These are phyloP conservation scores for Solanum pimpinellifolium DNA, from an alignment of 257 asterid genomes.

Conservation along the genomic window DNA sequence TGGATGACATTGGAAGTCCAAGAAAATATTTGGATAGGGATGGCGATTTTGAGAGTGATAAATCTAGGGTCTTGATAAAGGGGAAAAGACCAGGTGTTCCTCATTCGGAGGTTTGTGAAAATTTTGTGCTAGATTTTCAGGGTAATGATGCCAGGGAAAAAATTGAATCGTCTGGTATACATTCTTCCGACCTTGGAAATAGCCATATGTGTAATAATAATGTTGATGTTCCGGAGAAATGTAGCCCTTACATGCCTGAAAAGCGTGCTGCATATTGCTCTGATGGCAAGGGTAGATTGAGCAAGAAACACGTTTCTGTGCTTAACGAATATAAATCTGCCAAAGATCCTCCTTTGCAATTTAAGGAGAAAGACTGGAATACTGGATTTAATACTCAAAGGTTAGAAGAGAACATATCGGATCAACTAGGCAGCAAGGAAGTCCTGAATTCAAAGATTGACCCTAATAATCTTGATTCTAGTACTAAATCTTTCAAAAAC, in stretches of 20 bases:
- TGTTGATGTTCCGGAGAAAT: conserved; percentile 7
- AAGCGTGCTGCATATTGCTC: conserved; percentile 7
- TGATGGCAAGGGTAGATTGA: conserved; percentile 8
- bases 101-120: conserved; percentile 4
- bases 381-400: conserved; percentile 2
- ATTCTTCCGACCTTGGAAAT: conserved; percentile 5
- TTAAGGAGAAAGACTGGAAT: conserved; percentile 9
- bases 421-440: conserved; percentile 15
- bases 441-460: conserved; percentile 16
- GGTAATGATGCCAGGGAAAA: conserved; percentile 5
- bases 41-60: conserved; percentile 17
- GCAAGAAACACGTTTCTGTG: conserved; percentile 1
- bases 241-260: conserved; percentile 1
- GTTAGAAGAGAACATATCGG: conserved; percentile 10
- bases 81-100: conserved; percentile 10
- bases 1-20: conserved; percentile 15
- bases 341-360: conserved; percentile 13
- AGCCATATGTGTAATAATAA: conserved; percentile 4
- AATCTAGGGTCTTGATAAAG: conserved; percentile 17
- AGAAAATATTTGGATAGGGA: conserved; percentile 24
- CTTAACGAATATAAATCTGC: conserved; percentile 15
- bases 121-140: conserved; percentile 5
- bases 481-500: conserved; percentile 19
- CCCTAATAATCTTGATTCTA: conserved; percentile 14
- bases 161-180: neutral